A percentile compares a stretch with the other conserved stretches of the same genome.
phyloP scores from a whole-genome alignment of 202 grass and related monocot species.

The Panicum virgatum region DNA sequence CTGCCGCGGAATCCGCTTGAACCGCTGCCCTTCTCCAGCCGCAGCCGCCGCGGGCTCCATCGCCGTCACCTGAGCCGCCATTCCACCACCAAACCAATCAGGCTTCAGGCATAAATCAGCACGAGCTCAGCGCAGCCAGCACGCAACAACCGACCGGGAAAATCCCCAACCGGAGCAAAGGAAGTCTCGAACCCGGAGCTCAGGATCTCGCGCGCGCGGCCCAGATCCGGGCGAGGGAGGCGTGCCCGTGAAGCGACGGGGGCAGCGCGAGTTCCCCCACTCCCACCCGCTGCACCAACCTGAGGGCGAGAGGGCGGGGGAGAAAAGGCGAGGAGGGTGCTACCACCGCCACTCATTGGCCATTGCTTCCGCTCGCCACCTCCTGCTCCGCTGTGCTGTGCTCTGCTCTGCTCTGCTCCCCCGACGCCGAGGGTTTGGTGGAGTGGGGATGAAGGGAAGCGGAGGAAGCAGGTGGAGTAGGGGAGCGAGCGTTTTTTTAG shows the following conservation, averaged over 20 bases:
- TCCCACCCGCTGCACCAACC: constrained; percentile 32
- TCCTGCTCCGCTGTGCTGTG: constrained; percentile 26
- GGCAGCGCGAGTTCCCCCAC: constrained; percentile 17
- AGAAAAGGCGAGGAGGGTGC: constrained; percentile 23
- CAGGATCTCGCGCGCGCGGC: constrained; percentile 41
- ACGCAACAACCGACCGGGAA: constrained; percentile 12
- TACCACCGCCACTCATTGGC: constrained; percentile 40
- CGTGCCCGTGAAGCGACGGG: constrained; percentile 20
- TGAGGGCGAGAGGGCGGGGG: constrained; percentile 23
- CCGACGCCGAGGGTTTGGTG: constrained; percentile 48
- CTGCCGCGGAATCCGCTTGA: constrained; percentile 73
- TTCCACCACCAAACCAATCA: constrained; percentile 26
- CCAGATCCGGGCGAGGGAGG: constrained; percentile 42
- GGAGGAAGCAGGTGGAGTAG: constrained; percentile 47
- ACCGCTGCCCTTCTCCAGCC: constrained; percentile 68
- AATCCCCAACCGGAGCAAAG: constrained; percentile 4
- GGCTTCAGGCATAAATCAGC: constrained; percentile 28
- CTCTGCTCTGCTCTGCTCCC: constrained; percentile 17
- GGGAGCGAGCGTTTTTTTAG: constrained; percentile 26
- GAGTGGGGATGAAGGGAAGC: constrained; percentile 40
- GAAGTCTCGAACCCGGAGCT: constrained; percentile 20
- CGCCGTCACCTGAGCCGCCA: constrained; percentile 36
- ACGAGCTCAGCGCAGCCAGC: not conserved
- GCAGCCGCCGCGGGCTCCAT: constrained; percentile 48
- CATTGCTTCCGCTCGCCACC: constrained; percentile 48